These are phyloP conservation scores for Phytophthora pistaciae DNA, from an alignment of 352 stramenopile species.

Conservation along the genomic window DNA sequence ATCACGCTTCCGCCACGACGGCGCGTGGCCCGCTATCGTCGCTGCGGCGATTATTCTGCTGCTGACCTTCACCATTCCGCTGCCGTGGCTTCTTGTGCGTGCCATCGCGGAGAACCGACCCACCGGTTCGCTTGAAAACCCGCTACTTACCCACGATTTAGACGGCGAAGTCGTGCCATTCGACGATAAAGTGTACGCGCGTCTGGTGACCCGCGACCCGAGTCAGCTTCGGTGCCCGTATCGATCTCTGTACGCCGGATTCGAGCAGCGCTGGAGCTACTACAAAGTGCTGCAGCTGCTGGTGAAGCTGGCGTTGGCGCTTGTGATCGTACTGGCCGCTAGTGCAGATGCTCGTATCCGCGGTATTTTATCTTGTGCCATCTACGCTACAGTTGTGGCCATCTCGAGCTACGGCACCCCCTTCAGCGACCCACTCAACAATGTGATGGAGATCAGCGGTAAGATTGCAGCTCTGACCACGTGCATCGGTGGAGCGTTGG, in stretches of 20 bases:
- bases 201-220: neutral
- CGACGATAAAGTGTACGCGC: neutral
- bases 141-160: neutral
- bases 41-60: neutral
- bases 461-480: neutral
- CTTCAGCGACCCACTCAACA: neutral
- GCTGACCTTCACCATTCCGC: neutral
- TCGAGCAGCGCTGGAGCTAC: conserved; percentile 3
- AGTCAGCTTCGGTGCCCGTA: neutral
- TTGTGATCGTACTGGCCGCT: neutral
- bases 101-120: neutral
- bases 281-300: neutral
- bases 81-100: neutral
- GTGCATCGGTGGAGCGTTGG: neutral
- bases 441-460: neutral
- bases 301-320: neutral
- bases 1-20: conserved; percentile 21
- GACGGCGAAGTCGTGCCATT: neutral
- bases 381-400: neutral
- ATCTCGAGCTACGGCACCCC: neutral
- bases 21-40: conserved; percentile 36
- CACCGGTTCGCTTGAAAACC: neutral
- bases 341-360: neutral
- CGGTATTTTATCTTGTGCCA: neutral
- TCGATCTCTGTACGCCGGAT: neutral